Percentiles rank a stretch among this genome's conserved stretches.
phyloP scores from a whole-genome alignment of 441 rosid species.

The Adansonia madagascariensis region DNA sequence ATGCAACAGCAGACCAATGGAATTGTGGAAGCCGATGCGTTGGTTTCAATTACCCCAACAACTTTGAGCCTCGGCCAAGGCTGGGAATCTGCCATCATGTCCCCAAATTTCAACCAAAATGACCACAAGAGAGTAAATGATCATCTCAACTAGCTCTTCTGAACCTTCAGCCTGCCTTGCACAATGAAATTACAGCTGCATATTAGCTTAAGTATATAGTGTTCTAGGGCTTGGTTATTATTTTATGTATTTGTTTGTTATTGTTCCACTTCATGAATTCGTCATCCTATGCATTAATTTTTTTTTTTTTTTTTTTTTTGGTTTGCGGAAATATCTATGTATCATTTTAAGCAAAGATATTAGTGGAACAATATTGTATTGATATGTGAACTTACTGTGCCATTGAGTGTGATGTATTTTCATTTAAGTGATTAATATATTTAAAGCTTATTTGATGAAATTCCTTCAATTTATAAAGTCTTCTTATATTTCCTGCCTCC shows the following conservation, averaged over 20 bases:
- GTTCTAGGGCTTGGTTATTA: background rate
- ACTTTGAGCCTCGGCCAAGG: background rate
- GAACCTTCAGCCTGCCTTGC: background rate
- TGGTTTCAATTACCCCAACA: background rate
- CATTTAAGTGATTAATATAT: background rate
- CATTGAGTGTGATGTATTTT: background rate
- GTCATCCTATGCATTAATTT: background rate
- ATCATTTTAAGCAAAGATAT: background rate
- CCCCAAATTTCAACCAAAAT: slow-evolving; percentile 14
- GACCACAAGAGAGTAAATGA: slow-evolving; percentile 7
- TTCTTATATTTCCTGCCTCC: background rate
- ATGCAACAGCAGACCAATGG: background rate
- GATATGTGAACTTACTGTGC: background rate
- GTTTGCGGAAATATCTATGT: no score
- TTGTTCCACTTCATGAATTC: background rate
- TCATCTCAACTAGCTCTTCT: slow-evolving; percentile 8
- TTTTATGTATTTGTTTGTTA: background rate
- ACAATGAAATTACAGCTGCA: background rate
- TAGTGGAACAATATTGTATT: background rate
- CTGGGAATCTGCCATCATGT: slow-evolving; percentile 18
- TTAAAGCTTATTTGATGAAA: slow-evolving; percentile 9
- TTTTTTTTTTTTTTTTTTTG: no score
- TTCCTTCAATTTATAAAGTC: background rate
- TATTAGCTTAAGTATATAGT: background rate
- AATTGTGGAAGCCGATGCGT: background rate